phyloP scores from a whole-genome alignment of 768 basidiomycete genomes.

The Mycena vulgaris region DNA sequence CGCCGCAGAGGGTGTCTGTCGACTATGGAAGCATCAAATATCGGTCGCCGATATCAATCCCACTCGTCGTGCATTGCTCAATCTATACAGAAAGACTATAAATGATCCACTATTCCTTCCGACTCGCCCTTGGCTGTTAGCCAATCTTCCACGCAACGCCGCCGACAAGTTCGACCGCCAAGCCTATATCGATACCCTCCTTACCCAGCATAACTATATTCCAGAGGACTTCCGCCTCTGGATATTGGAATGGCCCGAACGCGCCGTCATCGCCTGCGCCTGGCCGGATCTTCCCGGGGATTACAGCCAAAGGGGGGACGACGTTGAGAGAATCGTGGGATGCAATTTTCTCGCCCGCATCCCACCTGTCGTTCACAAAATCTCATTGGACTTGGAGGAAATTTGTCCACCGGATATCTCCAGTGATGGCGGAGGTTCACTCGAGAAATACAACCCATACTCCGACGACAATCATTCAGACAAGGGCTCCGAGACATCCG shows the following conservation, averaged over 20 bases:
- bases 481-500: background rate
- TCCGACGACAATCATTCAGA: background rate
- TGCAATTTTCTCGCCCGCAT: constrained; percentile 10
- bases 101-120: constrained; percentile 33
- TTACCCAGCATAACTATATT: constrained; percentile 22
- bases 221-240: constrained; percentile 44
- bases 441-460: too few species aligned
- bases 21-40: constrained; percentile 36
- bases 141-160: constrained; percentile 14
- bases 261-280: constrained; percentile 35
- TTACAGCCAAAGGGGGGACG: background rate
- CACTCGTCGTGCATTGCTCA: constrained; percentile 40
- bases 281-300: constrained; percentile 41
- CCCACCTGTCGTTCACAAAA: background rate
- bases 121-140: constrained; percentile 35
- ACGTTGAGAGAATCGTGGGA: background rate
- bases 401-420: background rate
- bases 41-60: constrained; percentile 35
- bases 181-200: constrained; percentile 35
- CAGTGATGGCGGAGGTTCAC: constrained; percentile 1
- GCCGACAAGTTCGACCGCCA: constrained; percentile 31
- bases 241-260: constrained; percentile 46
- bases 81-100: constrained; percentile 37
- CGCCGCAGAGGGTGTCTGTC: constrained; percentile 38
- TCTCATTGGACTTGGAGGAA: background rate